phyloP scores from a whole-genome alignment of 805 yeast species.

The Starmerella stigmatis region DNA sequence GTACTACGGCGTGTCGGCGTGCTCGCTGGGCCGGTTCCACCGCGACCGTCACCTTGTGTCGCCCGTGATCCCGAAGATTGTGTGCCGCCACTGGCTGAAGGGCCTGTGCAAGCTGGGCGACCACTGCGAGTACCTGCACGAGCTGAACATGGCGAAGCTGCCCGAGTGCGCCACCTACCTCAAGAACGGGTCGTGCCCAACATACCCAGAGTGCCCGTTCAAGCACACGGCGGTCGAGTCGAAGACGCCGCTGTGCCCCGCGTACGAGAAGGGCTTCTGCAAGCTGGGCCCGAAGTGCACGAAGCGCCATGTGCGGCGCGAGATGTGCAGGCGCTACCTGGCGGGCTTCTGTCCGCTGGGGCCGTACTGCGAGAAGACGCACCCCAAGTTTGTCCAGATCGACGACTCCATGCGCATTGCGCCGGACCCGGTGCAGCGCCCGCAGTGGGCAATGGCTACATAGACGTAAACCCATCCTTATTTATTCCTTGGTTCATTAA shows the following conservation, averaged over 20 bases:
- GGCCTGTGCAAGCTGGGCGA: slow-evolving; percentile 96
- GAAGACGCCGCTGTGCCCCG: slow-evolving; percentile 47
- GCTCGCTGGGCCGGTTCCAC: slow-evolving; percentile 80
- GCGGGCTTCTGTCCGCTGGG: slow-evolving; percentile 94
- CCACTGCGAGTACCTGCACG: slow-evolving; percentile 92
- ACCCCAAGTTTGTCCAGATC: slow-evolving; percentile 54
- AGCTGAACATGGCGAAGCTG: slow-evolving; percentile 85
- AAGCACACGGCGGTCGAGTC: slow-evolving; percentile 39
- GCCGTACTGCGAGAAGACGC: slow-evolving; percentile 61
- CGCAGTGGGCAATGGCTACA: slow-evolving; percentile 3
- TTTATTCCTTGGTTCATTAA: slow-evolving; percentile 4
- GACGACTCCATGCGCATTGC: slow-evolving; percentile 33
- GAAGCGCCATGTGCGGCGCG: slow-evolving; percentile 62
- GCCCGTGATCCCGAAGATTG: slow-evolving; percentile 62
- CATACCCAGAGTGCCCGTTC: slow-evolving; percentile 86
- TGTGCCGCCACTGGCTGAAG: slow-evolving; percentile 96
- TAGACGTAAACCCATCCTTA: too few relatives aligned
- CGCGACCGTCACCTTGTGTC: slow-evolving; percentile 75
- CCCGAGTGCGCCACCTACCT: slow-evolving; percentile 89
- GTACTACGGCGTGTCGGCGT: slow-evolving; percentile 54
- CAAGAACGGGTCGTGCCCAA: slow-evolving; percentile 63
- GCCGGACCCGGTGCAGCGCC: slow-evolving; percentile 22
- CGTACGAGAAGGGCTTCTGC: slow-evolving; percentile 82
- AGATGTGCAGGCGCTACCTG: slow-evolving; percentile 68
- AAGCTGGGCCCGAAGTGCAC: slow-evolving; percentile 81